Evolutionary conservation across 768 basidiomycete genomes (phyloP).

Genomic region (Omphalotus guepiniiformis): DNA sequence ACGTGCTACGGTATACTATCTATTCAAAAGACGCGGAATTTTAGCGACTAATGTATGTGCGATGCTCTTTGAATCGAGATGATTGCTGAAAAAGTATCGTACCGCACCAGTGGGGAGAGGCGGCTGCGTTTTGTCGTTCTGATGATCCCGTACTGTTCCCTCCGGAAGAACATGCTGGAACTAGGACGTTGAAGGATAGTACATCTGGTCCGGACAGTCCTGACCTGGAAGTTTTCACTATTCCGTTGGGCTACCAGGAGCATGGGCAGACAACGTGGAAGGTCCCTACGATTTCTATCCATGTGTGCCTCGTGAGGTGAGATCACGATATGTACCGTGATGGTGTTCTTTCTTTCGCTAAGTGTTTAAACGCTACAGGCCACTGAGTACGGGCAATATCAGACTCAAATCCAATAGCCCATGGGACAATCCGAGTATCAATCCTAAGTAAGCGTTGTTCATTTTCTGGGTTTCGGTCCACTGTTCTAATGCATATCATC

Average conservation of each 20-base stretch:
- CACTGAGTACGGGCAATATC: conserved; percentile 38
- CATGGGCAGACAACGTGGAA: conserved; percentile 32
- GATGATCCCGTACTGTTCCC: conserved; percentile 49
- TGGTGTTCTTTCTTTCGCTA: background rate
- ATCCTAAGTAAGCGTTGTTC: conserved; percentile 34
- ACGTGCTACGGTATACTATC: conserved; percentile 36
- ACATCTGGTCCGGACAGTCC: conserved; percentile 43
- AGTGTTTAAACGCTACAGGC: conserved; percentile 22
- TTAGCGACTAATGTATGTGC: conserved; percentile 50
- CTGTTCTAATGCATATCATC: background rate
- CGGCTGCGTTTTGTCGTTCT: conserved; percentile 56
- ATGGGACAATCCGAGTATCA: conserved; percentile 38
- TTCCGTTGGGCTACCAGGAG: conserved; percentile 38
- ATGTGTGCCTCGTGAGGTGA: conserved; percentile 40
- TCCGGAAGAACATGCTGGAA: conserved; percentile 27
- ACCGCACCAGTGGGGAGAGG: conserved; percentile 44
- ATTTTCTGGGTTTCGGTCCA: background rate
- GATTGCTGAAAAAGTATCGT: background rate
- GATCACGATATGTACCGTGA: too few species aligned
- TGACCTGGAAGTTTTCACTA: conserved; percentile 44
- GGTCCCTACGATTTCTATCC: conserved; percentile 36
- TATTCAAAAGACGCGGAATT: conserved; percentile 41
- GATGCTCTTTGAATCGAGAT: background rate
- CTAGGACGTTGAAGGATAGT: conserved; percentile 31
- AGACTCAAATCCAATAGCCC: conserved; percentile 36